Conservation (phyloP, 805 yeast species). For the Metschnikowia gelsemii region DNA sequence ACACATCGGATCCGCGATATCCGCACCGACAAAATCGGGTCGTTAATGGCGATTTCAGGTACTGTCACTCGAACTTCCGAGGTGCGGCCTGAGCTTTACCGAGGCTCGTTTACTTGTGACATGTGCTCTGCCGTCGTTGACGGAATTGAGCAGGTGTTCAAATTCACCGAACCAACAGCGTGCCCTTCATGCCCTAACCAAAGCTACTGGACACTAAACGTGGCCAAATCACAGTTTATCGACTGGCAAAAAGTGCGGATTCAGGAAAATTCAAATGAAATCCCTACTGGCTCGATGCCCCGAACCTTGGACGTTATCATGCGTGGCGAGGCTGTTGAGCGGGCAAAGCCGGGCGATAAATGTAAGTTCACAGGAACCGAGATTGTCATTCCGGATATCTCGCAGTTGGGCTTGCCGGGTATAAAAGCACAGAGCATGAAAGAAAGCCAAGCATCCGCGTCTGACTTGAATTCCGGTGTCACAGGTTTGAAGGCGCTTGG, state of each 20-base stretch:
- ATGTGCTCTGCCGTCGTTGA: constrained; percentile 80
- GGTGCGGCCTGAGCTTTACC: constrained; percentile 90
- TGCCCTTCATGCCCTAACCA: constrained; percentile 91
- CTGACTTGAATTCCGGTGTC: constrained; percentile 80
- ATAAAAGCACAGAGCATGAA: constrained; percentile 80
- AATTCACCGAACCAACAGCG: constrained; percentile 89
- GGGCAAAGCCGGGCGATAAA: constrained; percentile 96
- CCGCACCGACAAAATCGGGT: constrained; percentile 84
- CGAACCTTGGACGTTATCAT: constrained; percentile 89
- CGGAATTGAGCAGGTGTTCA: constrained; percentile 89
- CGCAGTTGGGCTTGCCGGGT: constrained; percentile 94
- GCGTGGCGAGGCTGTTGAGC: constrained; percentile 91
- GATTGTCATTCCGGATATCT: constrained; percentile 90
- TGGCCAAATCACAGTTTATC: constrained; percentile 79
- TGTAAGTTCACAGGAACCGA: constrained; percentile 93
- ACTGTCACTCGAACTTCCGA: constrained; percentile 96
- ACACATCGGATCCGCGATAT: constrained; percentile 85
- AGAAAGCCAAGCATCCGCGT: constrained; percentile 60
- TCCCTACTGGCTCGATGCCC: constrained; percentile 99
- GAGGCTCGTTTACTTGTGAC: constrained; percentile 87
- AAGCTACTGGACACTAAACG: constrained; percentile 78
- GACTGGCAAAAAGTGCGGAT: constrained; percentile 97
- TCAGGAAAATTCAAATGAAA: constrained; percentile 94
- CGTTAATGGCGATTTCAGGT: constrained; percentile 80
- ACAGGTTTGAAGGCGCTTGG: constrained; percentile 90